phyloP scores from a whole-genome alignment of 805 yeast species.

The Schizosaccharomyces osmophilus region DNA sequence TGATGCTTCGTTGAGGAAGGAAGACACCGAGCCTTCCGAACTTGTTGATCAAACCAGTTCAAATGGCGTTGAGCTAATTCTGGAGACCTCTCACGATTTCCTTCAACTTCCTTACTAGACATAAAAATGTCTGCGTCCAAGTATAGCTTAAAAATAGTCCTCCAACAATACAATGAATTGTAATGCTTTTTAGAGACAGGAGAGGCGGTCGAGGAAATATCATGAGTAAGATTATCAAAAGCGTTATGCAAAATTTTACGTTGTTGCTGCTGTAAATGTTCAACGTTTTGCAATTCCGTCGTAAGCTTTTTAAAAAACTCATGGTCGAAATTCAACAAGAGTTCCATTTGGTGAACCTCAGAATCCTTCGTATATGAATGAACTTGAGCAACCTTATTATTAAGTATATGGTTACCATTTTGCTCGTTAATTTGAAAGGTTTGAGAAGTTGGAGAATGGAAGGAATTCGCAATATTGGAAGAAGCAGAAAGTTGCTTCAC shows the following conservation, averaged over 20 bases:
- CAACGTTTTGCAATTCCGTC: constrained; percentile 27
- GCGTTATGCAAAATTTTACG: constrained; percentile 20
- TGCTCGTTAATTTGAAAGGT: no score
- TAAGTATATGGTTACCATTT: no score
- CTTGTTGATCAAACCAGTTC: constrained; percentile 18
- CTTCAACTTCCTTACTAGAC: constrained; percentile 23
- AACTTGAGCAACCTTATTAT: no score
- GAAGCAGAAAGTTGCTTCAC: neutral
- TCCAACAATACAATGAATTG: constrained; percentile 42
- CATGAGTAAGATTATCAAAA: constrained; percentile 21
- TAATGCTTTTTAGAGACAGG: constrained; percentile 17
- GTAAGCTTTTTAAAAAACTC: constrained; percentile 35
- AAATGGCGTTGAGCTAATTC: constrained; percentile 23
- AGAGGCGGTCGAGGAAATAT: constrained; percentile 18
- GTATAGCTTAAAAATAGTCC: constrained; percentile 39
- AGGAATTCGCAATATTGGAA: neutral
- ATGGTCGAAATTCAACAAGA: constrained; percentile 29
- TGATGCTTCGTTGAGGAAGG: neutral
- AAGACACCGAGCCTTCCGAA: constrained; percentile 15
- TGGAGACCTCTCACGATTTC: constrained; percentile 22
- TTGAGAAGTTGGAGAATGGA: no score
- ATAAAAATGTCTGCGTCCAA: constrained; percentile 44
- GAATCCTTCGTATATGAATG: neutral
- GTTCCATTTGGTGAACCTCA: constrained; percentile 10
- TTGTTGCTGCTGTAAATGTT: constrained; percentile 18